phyloP scores from a whole-genome alignment of 352 stramenopile genomes.

The Aphanomyces astaci region DNA sequence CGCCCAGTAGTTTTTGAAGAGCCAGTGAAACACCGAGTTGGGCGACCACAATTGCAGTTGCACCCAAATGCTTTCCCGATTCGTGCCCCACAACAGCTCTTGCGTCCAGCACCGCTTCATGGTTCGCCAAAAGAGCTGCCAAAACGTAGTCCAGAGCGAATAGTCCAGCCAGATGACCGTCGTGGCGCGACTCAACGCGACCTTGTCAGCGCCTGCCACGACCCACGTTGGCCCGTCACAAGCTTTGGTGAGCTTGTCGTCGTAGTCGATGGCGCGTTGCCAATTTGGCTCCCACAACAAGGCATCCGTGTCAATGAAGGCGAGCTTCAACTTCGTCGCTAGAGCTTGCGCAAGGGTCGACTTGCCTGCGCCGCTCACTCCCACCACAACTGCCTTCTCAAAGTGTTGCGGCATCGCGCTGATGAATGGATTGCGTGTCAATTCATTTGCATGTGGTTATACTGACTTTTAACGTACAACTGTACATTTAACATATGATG shows the following conservation, averaged over 20 bases:
- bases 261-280: conserved; percentile 1
- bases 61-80: conserved; percentile 2
- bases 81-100: background rate
- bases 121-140: background rate
- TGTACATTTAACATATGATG: background rate
- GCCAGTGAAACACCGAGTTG: background rate
- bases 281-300: conserved; percentile 10
- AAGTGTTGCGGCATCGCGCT: background rate
- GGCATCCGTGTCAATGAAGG: conserved; percentile 3
- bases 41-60: background rate
- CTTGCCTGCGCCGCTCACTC: conserved; percentile 1
- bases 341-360: background rate
- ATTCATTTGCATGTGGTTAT: background rate
- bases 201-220: background rate
- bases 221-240: background rate
- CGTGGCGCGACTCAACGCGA: background rate
- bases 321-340: background rate
- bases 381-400: background rate
- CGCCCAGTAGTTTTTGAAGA: conserved; percentile 3
- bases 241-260: background rate
- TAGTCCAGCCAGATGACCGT: conserved; percentile 6
- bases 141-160: background rate
- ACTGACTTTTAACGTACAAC: background rate
- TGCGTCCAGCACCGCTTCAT: conserved; percentile 9
- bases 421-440: background rate